phyloP scores from a whole-genome alignment of 306 rosid genomes.

The Acacia crassicarpa region DNA sequence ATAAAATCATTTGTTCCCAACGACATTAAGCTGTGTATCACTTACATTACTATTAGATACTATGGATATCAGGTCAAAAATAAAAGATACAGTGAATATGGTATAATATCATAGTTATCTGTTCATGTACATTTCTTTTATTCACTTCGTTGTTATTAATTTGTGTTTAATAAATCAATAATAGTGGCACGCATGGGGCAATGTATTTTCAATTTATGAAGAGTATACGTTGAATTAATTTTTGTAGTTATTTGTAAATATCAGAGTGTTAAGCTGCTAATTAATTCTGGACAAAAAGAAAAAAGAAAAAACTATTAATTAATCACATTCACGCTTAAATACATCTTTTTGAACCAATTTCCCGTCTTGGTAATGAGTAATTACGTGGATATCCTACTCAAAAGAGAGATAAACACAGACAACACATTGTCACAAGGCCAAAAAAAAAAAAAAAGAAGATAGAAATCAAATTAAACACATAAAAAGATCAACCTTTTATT shows the following conservation, averaged over 20 bases:
- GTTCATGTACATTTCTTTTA: background rate
- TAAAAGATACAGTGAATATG: background rate
- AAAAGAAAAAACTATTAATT: too few relatives aligned
- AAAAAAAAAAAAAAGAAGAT: too few relatives aligned
- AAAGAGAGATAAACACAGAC: background rate
- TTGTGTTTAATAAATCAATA: background rate
- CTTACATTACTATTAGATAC: background rate
- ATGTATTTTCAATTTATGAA: background rate
- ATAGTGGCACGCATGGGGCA: background rate
- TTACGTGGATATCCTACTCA: too few relatives aligned
- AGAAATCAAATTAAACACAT: background rate
- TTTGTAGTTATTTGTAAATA: too few relatives aligned
- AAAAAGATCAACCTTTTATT: background rate
- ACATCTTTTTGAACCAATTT: too few relatives aligned
- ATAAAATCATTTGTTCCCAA: background rate
- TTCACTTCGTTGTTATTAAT: background rate
- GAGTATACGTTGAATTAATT: background rate
- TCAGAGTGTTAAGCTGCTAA: too few relatives aligned
- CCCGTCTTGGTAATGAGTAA: too few relatives aligned
- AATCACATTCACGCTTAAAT: too few relatives aligned
- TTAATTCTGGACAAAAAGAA: too few relatives aligned
- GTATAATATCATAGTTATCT: background rate
- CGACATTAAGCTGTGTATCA: background rate
- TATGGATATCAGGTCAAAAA: background rate
- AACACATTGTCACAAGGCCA: background rate